These are phyloP conservation scores for Podosphaera xanthii DNA, from an alignment of 2,329 filamentous ascomycete genomes.

Conservation along the genomic window DNA sequence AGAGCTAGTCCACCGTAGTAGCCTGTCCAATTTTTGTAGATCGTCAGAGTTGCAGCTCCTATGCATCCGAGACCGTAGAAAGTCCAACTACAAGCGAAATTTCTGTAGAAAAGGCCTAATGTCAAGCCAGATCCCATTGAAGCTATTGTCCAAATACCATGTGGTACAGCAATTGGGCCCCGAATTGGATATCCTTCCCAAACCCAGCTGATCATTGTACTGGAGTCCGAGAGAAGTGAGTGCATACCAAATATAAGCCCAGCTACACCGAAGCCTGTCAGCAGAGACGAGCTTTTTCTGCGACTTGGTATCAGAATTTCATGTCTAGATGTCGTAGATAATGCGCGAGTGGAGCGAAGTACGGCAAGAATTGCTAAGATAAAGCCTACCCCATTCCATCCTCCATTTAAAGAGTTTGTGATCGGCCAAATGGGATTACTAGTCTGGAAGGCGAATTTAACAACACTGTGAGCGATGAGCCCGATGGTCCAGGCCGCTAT, in stretches of 20 bases:
- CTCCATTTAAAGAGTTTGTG: conserved; percentile 73
- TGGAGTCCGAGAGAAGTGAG: conserved; percentile 83
- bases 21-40: conserved; percentile 62
- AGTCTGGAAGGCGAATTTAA: conserved; percentile 81
- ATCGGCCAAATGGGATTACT: conserved; percentile 97
- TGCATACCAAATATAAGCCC: conserved; percentile 78
- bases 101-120: conserved; percentile 51
- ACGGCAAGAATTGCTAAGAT: conserved; percentile 53
- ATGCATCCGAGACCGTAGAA: conserved; percentile 56
- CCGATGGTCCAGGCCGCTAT: conserved; percentile 64
- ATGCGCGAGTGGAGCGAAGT: conserved; percentile 48
- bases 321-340: conserved; percentile 22
- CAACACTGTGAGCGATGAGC: conserved; percentile 61
- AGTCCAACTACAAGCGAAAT: conserved; percentile 53
- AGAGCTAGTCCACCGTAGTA: conserved; percentile 64
- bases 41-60: conserved; percentile 58
- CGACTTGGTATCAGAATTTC: conserved; percentile 24
- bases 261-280: conserved; percentile 57
- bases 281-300: conserved; percentile 41
- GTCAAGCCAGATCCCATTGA: conserved; percentile 69
- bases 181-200: conserved; percentile 91
- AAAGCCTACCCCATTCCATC: conserved; percentile 73
- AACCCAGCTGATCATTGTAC: conserved; percentile 96
- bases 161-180: conserved; percentile 71
- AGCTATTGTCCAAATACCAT: conserved; percentile 67